A percentile compares a stretch with the other conserved stretches of the same genome.
Conservation (phyloP, 73 alveolate species). For the Paramecium sonneborni region DNA sequence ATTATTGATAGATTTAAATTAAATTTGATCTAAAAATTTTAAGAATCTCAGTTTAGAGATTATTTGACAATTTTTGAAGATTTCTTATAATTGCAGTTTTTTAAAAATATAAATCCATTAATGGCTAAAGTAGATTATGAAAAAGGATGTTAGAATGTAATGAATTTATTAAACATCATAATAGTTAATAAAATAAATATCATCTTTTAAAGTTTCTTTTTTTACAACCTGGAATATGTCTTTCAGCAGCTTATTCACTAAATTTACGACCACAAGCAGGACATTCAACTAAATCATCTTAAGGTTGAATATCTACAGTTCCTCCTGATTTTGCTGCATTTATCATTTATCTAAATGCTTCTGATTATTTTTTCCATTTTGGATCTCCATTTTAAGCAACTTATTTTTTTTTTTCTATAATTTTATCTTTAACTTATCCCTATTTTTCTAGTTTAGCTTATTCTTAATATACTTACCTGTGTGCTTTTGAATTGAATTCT, state of each 20-base stretch:
- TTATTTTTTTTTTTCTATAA: constrained; percentile 54
- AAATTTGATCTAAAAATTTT: too few relatives aligned
- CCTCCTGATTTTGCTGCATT: constrained; percentile 62
- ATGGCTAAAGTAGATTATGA: too few relatives aligned
- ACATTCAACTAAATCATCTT: constrained; percentile 62
- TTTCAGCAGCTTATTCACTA: constrained; percentile 79
- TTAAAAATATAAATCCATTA: too few relatives aligned
- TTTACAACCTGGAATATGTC: constrained; percentile 82
- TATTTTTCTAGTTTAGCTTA: constrained; percentile 59
- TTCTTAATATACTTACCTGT: constrained; percentile 65
- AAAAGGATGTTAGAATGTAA: too few relatives aligned
- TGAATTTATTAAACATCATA: too few relatives aligned
- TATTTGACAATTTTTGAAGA: too few relatives aligned
- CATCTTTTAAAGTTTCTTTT: constrained; percentile 66
- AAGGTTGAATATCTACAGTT: constrained; percentile 35
- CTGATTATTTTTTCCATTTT: constrained; percentile 69
- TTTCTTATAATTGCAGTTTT: too few relatives aligned
- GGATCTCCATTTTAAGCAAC: constrained; percentile 52
- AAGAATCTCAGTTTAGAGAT: too few relatives aligned
- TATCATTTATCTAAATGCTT: constrained; percentile 65
- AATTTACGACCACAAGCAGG: constrained; percentile 79
- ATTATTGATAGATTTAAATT: too few relatives aligned
- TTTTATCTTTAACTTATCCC: constrained; percentile 13
- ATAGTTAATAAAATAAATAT: constrained; percentile 9
- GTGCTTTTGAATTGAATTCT: constrained; percentile 72